Base-by-base conservation (phyloP, 768 basidiomycete genomes). In the Crassisporium funariophilum region DNA sequence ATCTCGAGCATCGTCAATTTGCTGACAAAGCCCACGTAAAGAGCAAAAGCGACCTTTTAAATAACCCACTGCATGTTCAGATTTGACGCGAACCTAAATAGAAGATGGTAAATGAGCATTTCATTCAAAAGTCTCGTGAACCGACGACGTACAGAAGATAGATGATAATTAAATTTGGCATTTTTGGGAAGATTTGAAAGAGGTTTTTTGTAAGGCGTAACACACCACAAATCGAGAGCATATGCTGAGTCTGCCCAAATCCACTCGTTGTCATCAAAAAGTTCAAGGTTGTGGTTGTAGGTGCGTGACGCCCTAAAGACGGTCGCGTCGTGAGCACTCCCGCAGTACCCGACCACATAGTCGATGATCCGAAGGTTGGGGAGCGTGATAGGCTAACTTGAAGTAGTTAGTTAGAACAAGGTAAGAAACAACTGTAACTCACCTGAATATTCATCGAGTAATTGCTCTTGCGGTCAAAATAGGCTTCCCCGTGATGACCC, bases 161-260 rank as follows among this genome's bases (percentile, higher is more conserved):
- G 12, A 35, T 51, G 50, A 44, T 58, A 58, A 43, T 63, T 60
- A 35, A 60, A 65, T 22, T 21, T 45, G 27, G 47, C 47, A 42
- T 63, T 63, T 25, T 62, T 52, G 2, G 44, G 39, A 12, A 47
- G 24, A 29, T 50, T 17, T 2, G 52, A 49, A 4, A 43, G 39
- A 9, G 64, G 62, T 46, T 58, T 56, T 41, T 66, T 68, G 46
- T 63, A 64, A 17, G 64, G 64, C 4, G 64, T 50, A 17, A 61
- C 41, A 51, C 53, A 59, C 65, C 65, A 65, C 12, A 13, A 8
- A 13, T 50, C 35, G n/a, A 49, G 9, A 13, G 55, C 41, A 52
- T 64, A 64, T 10, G 59, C 62, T 1, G 61, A 57, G 42, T 64
- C 61, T 19, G 56, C 61, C 63, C 61, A 65, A 5, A 51, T 31